Percentiles rank a stretch among this genome's conserved stretches.
Evolutionary conservation across 768 basidiomycete genomes (phyloP).

Genomic region (Tricholoma bakamatsutake): DNA sequence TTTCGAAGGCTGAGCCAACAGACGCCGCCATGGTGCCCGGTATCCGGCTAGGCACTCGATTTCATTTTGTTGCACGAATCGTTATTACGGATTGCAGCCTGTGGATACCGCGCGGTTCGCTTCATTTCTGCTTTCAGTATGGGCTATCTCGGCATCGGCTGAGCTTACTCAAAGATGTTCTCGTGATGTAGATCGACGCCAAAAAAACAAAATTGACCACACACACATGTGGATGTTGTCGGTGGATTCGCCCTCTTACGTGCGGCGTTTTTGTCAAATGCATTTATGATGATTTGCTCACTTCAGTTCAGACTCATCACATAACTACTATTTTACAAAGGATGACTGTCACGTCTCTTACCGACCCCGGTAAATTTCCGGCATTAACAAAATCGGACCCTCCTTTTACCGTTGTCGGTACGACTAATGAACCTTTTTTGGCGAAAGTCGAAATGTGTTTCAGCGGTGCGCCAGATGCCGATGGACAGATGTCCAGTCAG

Average conservation of each 20-base stretch:
- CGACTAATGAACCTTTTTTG: conserved; percentile 36
- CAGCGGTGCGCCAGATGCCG: conserved; percentile 23
- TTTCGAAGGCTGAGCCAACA: neutral
- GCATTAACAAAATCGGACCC: conserved; percentile 24
- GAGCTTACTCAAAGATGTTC: neutral
- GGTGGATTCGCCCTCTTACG: conserved; percentile 48
- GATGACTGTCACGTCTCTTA: conserved; percentile 28
- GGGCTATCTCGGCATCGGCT: neutral
- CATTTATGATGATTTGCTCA: conserved; percentile 4
- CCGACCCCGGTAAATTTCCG: conserved; percentile 12
- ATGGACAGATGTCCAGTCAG: conserved; percentile 23
- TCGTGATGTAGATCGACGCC: conserved; percentile 23
- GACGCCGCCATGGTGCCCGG: neutral
- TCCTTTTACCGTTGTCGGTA: conserved; percentile 42
- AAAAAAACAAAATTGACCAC: conserved; percentile 17
- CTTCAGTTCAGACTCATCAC: conserved; percentile 28
- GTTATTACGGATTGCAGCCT: conserved; percentile 43
- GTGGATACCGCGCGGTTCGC: conserved; percentile 38
- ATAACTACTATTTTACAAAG: conserved; percentile 40
- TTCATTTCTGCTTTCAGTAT: neutral
- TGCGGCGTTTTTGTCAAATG: conserved; percentile 15
- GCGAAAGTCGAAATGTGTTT: conserved; percentile 43
- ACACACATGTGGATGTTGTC: conserved; percentile 55
- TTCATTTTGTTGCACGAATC: conserved; percentile 44
- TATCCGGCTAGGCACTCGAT: conserved; percentile 28